Percentiles rank a stretch among this genome's conserved stretches.
phyloP scores from a whole-genome alignment of 2,329 filamentous ascomycete species.

The Xylariaceae sp. region DNA sequence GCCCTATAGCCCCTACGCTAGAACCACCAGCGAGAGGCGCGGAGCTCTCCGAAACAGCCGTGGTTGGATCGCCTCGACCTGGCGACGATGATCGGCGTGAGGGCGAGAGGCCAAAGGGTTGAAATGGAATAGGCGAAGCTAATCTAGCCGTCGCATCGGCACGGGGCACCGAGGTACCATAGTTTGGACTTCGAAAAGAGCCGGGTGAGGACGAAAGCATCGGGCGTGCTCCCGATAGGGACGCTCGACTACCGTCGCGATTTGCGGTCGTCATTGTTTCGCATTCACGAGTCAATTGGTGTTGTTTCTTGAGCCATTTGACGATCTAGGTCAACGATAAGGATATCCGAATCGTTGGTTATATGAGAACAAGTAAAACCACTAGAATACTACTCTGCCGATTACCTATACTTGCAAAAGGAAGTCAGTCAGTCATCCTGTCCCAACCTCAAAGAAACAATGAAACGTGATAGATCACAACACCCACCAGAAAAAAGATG shows the following conservation, averaged over 20 bases:
- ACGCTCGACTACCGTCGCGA: conserved; percentile 48
- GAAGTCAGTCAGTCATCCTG: background rate
- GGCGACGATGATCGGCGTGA: conserved; percentile 57
- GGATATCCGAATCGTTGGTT: background rate
- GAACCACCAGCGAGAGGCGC: conserved; percentile 71
- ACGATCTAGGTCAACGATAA: background rate
- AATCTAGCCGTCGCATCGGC: conserved; percentile 67
- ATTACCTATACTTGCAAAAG: background rate
- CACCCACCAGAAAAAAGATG: background rate
- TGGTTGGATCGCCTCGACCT: conserved; percentile 49
- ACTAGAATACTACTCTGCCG: background rate
- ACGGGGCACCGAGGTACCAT: conserved; percentile 61
- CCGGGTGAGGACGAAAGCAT: conserved; percentile 56
- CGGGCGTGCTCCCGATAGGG: conserved; percentile 42
- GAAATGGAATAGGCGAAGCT: conserved; percentile 63
- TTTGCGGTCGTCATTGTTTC: conserved; percentile 44
- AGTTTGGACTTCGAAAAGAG: conserved; percentile 54
- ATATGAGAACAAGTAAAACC: background rate
- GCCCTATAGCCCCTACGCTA: conserved; percentile 67
- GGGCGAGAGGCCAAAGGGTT: conserved; percentile 51
- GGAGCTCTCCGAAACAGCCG: conserved; percentile 49
- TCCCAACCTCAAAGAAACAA: background rate
- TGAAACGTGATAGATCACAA: background rate
- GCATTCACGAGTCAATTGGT: conserved; percentile 11
- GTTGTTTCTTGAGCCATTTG: conserved; percentile 23